Evolutionary conservation across 2,329 filamentous ascomycete genomes (phyloP).

Genomic region (Endoconidiophora laricicola): DNA sequence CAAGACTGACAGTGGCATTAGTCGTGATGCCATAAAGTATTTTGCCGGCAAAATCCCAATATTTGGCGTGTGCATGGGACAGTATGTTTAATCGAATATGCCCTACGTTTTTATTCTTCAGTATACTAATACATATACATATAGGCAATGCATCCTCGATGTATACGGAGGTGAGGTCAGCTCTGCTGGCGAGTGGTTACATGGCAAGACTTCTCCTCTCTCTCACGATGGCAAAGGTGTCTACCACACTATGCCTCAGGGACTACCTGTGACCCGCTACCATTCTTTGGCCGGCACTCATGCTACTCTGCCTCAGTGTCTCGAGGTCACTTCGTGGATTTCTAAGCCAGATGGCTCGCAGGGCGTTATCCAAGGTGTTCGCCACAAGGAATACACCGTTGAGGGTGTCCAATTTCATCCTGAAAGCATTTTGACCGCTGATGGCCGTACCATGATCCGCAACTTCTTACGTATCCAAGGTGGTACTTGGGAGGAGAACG

Average conservation of each 20-base stretch:
- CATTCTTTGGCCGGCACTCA: conserved; percentile 91
- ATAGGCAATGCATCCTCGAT: conserved; percentile 84
- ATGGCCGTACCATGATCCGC: conserved; percentile 75
- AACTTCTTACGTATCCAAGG: conserved; percentile 83
- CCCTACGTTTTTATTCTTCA: neutral
- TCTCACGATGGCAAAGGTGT: conserved; percentile 85
- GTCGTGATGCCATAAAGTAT: conserved; percentile 75
- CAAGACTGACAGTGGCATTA: conserved; percentile 77
- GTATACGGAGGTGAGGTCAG: conserved; percentile 82
- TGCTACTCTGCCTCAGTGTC: conserved; percentile 63
- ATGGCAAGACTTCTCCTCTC: conserved; percentile 89
- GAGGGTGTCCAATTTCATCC: conserved; percentile 97
- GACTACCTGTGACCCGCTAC: conserved; percentile 80
- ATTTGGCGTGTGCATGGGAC: conserved; percentile 96
- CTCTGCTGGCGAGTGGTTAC: conserved; percentile 87
- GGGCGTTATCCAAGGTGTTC: conserved; percentile 89
- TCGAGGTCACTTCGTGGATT: conserved; percentile 87
- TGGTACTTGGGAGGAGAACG: conserved; percentile 80
- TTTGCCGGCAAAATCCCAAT: conserved; percentile 92
- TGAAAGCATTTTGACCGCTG: conserved; percentile 85
- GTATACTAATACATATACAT: conserved; percentile 7
- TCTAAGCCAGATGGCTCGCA: conserved; percentile 58
- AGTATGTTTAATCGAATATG: conserved; percentile 35
- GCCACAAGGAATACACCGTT: conserved; percentile 79
- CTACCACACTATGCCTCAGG: conserved; percentile 64